Evolutionary conservation across 2,329 filamentous ascomycete species (phyloP).

Genomic region (Apiospora sp.): DNA sequence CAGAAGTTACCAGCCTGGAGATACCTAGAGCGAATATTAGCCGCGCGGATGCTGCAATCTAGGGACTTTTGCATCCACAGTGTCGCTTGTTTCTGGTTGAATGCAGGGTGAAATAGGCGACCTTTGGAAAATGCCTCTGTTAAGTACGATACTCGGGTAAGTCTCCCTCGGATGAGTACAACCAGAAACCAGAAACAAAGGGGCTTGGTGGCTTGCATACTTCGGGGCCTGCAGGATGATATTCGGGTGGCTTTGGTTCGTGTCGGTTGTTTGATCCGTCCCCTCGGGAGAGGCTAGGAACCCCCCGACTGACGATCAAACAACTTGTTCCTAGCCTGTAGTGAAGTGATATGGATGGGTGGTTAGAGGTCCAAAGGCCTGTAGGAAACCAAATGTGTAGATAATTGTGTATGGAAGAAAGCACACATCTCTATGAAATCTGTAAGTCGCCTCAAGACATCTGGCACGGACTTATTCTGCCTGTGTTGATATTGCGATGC

Average conservation of each 20-base stretch:
- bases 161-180: too few relatives aligned
- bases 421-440: too few relatives aligned
- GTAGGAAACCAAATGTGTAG: neutral
- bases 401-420: neutral
- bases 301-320: slow-evolving; percentile 1
- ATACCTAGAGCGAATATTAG: neutral
- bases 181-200: neutral
- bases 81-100: neutral
- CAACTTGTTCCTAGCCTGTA: neutral
- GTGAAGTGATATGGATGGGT: neutral
- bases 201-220: slow-evolving; percentile 1
- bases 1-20: neutral
- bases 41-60: neutral
- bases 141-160: too few relatives aligned
- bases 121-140: neutral
- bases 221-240: neutral
- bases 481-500: neutral
- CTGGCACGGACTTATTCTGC: neutral
- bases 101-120: neutral
- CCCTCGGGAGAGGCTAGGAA: neutral
- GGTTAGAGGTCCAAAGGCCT: neutral
- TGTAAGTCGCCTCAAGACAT: too few relatives aligned
- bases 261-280: slow-evolving; percentile 12
- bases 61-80: neutral
- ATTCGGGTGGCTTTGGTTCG: neutral